These are phyloP conservation scores for Podospora pseudocomata DNA, from an alignment of 495 filamentous ascomycete genomes.

Conservation along the genomic window DNA sequence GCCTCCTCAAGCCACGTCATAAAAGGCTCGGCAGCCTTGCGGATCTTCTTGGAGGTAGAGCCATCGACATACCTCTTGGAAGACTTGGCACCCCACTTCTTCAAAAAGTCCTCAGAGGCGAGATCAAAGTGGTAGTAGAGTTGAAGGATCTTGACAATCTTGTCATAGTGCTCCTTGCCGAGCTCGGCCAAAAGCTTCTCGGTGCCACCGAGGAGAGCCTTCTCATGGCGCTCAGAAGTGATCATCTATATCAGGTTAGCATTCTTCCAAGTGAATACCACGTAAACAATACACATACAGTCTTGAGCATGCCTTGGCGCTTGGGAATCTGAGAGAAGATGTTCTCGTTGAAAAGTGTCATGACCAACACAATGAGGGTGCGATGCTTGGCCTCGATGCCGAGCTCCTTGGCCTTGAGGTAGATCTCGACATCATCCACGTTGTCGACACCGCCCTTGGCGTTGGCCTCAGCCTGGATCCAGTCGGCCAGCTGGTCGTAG, in stretches of 20 bases:
- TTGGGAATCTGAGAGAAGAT: conserved; percentile 75
- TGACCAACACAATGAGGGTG: conserved; percentile 85
- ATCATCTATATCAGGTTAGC: conserved; percentile 60
- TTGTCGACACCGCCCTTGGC: conserved; percentile 68
- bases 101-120: conserved; percentile 78
- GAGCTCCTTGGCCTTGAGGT: conserved; percentile 91
- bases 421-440: conserved; percentile 83
- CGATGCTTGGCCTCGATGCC: conserved; percentile 94
- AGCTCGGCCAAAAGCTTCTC: conserved; percentile 74
- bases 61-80: conserved; percentile 97
- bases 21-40: conserved; percentile 91
- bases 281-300: conserved; percentile 47
- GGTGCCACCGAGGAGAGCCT: conserved; percentile 93
- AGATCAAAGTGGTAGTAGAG: conserved; percentile 86
- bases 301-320: conserved; percentile 82
- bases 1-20: conserved; percentile 90
- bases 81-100: conserved; percentile 87
- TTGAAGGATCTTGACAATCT: conserved; percentile 81
- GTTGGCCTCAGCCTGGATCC: conserved; percentile 74
- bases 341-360: conserved; percentile 88
- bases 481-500: conserved; percentile 91
- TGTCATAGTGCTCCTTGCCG: conserved; percentile 68
- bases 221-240: conserved; percentile 86
- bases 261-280: not conserved
- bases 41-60: conserved; percentile 86